Percentiles rank a stretch among this genome's conserved stretches.
Conservation (phyloP, 2,329 filamentous ascomycete genomes). For the Sclerotinia minor region DNA sequence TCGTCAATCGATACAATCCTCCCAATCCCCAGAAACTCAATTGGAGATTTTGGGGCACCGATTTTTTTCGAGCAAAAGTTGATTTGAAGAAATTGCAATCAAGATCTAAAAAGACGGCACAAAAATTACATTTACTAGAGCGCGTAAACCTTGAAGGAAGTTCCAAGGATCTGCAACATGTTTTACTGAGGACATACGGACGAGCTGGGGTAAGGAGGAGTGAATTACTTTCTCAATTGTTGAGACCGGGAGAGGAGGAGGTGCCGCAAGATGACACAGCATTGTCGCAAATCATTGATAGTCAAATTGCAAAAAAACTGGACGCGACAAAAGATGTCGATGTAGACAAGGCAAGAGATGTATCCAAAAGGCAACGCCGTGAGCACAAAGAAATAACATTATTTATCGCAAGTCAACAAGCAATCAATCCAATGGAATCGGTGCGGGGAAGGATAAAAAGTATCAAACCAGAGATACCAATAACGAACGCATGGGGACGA, state of each 20-base stretch:
- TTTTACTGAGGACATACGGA: conserved; percentile 55
- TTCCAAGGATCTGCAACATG: conserved; percentile 47
- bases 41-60: conserved; percentile 13
- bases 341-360: neutral
- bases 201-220: conserved; percentile 54
- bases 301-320: neutral
- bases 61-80: conserved; percentile 11
- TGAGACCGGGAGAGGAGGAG: conserved; percentile 36
- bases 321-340: conserved; percentile 5
- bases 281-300: conserved; percentile 43
- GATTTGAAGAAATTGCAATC: conserved; percentile 5
- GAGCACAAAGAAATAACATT: neutral
- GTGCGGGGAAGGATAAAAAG: conserved; percentile 20
- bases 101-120: conserved; percentile 44
- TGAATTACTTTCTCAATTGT: conserved; percentile 48
- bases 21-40: conserved; percentile 10
- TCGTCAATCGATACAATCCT: conserved; percentile 50
- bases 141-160: conserved; percentile 55
- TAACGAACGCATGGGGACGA: conserved; percentile 52
- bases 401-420: conserved; percentile 31
- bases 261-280: conserved; percentile 46
- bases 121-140: conserved; percentile 43
- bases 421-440: conserved; percentile 26
- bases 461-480: conserved; percentile 45
- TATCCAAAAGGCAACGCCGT: neutral